Conservation (phyloP, 345 rosid species). For the Syzygium jambos region DNA sequence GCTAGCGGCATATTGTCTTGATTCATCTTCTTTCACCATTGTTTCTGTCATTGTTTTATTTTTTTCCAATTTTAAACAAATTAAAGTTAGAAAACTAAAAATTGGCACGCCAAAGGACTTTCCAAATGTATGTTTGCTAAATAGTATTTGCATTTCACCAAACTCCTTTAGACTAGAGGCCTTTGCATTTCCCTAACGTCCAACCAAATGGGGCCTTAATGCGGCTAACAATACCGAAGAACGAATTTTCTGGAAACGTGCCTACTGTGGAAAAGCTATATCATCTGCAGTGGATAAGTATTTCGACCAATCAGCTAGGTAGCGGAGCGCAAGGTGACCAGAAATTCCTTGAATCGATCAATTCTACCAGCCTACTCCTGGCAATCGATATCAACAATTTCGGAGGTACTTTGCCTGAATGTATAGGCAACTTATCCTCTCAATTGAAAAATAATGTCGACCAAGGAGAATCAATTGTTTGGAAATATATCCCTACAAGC, state of each 20-base stretch:
- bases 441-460: neutral
- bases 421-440: neutral
- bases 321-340: neutral
- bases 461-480: neutral
- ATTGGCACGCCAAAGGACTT: neutral
- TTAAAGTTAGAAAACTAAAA: too few relatives aligned
- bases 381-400: neutral
- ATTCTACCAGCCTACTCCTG: neutral
- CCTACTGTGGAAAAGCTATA: neutral
- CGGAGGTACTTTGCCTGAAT: neutral
- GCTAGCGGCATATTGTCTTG: neutral
- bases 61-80: too few relatives aligned
- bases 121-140: too few relatives aligned
- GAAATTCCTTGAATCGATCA: neutral
- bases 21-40: neutral
- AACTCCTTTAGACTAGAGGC: neutral
- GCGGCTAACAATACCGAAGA: neutral
- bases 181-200: neutral
- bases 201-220: neutral
- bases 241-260: constrained; percentile 5
- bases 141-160: too few relatives aligned
- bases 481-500: constrained; percentile 9
- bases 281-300: neutral
- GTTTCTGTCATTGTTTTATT: too few relatives aligned
- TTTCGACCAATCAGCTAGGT: neutral